These are phyloP conservation scores for Boletus reticulatus DNA, from an alignment of 768 basidiomycete genomes.

Conservation along the genomic window DNA sequence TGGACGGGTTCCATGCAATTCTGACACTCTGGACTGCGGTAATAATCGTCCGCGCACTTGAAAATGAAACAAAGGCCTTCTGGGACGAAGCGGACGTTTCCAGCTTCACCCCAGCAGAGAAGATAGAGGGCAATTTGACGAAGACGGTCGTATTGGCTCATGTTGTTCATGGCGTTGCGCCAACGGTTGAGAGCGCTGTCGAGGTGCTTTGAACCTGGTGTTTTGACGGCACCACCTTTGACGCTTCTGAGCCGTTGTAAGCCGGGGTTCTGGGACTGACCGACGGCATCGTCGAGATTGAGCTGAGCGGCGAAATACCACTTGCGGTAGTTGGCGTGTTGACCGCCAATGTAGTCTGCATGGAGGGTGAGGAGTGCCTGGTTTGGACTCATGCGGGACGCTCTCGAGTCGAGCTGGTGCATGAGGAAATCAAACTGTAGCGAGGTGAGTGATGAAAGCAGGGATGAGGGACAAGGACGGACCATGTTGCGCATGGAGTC, in stretches of 20 bases:
- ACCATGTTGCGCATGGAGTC: conserved; percentile 97
- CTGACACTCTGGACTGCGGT: conserved; percentile 97
- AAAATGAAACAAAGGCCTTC: conserved; percentile 99
- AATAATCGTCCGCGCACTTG: conserved; percentile 99
- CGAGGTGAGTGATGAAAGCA: conserved; percentile 8
- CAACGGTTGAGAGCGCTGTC: conserved; percentile 93
- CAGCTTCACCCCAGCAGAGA: conserved; percentile 98
- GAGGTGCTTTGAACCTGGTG: conserved; percentile 71
- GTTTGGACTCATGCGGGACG: conserved; percentile 97
- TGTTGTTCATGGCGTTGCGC: conserved; percentile 98
- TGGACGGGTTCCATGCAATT: conserved; percentile 89
- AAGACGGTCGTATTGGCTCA: conserved; percentile 98
- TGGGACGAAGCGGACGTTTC: conserved; percentile 95
- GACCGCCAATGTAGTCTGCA: conserved; percentile 98
- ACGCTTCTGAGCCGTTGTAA: conserved; percentile 85
- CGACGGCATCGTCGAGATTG: conserved; percentile 98
- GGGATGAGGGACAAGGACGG: conserved; percentile 19
- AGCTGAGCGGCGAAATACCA: conserved; percentile 99
- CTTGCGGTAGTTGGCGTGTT: conserved; percentile 98
- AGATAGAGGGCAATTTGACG: conserved; percentile 95
- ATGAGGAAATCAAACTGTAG: conserved; percentile 92
- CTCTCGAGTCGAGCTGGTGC: conserved; percentile 95
- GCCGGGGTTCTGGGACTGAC: conserved; percentile 91
- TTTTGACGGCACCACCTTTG: conserved; percentile 53
- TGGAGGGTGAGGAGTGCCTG: conserved; percentile 96